Percentiles rank a stretch among this genome's conserved stretches.
phyloP scores from a whole-genome alignment of 169 alveolate genomes.

The Toxoplasma gondii region DNA sequence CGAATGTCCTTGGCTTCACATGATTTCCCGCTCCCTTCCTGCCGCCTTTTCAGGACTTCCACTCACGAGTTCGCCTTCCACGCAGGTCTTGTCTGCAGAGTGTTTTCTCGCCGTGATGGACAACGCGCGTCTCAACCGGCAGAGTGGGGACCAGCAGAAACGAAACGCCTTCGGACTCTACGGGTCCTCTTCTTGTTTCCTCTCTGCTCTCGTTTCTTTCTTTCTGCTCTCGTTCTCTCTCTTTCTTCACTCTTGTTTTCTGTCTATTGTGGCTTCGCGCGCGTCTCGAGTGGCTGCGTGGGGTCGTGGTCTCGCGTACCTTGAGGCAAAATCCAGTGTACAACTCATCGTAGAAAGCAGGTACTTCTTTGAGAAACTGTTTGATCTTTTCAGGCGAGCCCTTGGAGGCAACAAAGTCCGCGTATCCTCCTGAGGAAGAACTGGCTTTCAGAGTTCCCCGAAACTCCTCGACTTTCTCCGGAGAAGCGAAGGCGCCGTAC shows the following conservation, averaged over 20 bases:
- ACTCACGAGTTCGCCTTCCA: not conserved
- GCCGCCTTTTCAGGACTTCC: too few species aligned
- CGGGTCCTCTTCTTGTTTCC: too few species aligned
- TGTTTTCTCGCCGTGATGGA: not conserved
- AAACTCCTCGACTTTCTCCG: not conserved
- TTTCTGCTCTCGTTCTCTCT: not conserved
- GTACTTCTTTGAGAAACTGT: slow-evolving; percentile 85
- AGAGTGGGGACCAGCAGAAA: too few species aligned
- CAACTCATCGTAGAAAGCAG: slow-evolving; percentile 87
- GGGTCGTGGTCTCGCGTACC: not conserved
- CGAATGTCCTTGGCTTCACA: too few species aligned
- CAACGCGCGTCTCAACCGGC: too few species aligned
- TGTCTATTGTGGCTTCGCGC: not conserved
- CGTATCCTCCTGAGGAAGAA: not conserved
- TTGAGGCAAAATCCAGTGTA: not conserved
- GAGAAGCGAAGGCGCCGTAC: slow-evolving; percentile 18
- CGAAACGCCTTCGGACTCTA: too few species aligned
- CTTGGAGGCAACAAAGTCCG: slow-evolving; percentile 78
- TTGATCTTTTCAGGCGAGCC: slow-evolving; percentile 97
- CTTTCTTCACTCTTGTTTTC: not conserved
- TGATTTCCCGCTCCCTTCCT: too few species aligned
- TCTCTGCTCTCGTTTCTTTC: not conserved
- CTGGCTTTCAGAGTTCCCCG: not conserved
- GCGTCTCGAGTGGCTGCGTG: not conserved
- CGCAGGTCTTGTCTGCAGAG: not conserved